Evolutionary conservation across 2,329 filamentous ascomycete species (phyloP).

Genomic region (Madurella mycetomatis): DNA sequence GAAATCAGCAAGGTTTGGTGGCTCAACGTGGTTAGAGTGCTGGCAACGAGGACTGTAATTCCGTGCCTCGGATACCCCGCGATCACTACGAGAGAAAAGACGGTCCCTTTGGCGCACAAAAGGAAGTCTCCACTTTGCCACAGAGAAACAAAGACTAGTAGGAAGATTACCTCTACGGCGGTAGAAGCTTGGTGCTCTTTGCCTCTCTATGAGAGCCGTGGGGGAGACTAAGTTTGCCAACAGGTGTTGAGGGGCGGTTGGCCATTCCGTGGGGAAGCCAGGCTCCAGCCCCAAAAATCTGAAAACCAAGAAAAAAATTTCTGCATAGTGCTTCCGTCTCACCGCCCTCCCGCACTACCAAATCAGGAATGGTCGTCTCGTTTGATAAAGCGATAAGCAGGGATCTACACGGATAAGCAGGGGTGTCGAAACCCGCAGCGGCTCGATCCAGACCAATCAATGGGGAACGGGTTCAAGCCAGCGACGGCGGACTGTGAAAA

Average conservation of each 20-base stretch:
- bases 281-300: too few relatives aligned
- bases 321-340: slow-evolving; percentile 25
- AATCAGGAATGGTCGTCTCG: slow-evolving; percentile 7
- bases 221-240: background rate
- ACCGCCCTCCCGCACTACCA: slow-evolving; percentile 27
- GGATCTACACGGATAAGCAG: slow-evolving; percentile 18
- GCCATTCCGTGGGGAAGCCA: too few relatives aligned
- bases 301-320: slow-evolving; percentile 9
- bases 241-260: slow-evolving; percentile 1
- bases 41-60: background rate
- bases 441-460: slow-evolving; percentile 24
- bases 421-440: slow-evolving; percentile 20
- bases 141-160: too few relatives aligned
- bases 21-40: background rate
- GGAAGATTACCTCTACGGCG: too few relatives aligned
- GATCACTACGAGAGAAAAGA: too few relatives aligned
- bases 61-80: background rate
- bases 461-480: slow-evolving; percentile 19
- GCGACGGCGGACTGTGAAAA: background rate
- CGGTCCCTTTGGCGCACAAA: too few relatives aligned
- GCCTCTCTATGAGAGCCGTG: too few relatives aligned
- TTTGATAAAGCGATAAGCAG: slow-evolving; percentile 30
- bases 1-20: background rate
- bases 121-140: too few relatives aligned
- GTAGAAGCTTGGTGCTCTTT: too few relatives aligned